These are phyloP conservation scores for Niveomyces coronatus DNA, from an alignment of 2,329 filamentous ascomycete species.

Conservation along the genomic window DNA sequence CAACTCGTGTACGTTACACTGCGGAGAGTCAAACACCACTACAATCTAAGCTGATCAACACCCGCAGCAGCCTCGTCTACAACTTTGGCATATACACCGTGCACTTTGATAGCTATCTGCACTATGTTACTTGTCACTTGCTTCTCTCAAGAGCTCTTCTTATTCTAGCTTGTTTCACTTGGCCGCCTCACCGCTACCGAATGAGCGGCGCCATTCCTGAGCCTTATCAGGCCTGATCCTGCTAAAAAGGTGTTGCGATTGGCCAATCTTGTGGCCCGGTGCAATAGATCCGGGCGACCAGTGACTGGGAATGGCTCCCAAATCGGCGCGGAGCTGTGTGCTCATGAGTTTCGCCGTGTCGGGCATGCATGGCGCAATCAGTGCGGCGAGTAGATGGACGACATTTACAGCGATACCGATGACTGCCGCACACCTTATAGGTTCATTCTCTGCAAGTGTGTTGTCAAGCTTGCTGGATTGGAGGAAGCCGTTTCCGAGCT, in stretches of 20 bases:
- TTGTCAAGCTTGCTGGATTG: conserved; percentile 45
- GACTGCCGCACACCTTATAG: conserved; percentile 42
- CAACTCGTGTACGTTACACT: too few species aligned
- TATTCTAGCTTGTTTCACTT: conserved; percentile 55
- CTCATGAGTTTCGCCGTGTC: conserved; percentile 66
- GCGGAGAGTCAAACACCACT: too few species aligned
- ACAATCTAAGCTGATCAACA: too few species aligned
- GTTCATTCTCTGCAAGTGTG: conserved; percentile 41
- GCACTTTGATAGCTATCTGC: too few species aligned
- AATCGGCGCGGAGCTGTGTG: conserved; percentile 54
- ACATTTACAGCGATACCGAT: conserved; percentile 73
- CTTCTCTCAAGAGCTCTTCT: too few species aligned
- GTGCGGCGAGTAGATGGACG: conserved; percentile 67
- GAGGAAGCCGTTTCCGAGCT: conserved; percentile 38
- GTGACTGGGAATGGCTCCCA: conserved; percentile 47
- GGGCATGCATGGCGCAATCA: conserved; percentile 78
- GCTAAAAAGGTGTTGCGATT: conserved; percentile 68
- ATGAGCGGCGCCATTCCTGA: conserved; percentile 71
- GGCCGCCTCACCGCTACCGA: conserved; percentile 51
- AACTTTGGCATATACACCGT: too few species aligned
- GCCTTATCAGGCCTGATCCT: conserved; percentile 73
- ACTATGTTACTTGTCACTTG: too few species aligned
- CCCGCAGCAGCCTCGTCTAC: too few species aligned
- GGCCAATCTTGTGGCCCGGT: conserved; percentile 70
- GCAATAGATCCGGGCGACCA: conserved; percentile 56